Base-by-base conservation (phyloP, 2,329 filamentous ascomycete genomes). In the Mycosphaerella sp. region DNA sequence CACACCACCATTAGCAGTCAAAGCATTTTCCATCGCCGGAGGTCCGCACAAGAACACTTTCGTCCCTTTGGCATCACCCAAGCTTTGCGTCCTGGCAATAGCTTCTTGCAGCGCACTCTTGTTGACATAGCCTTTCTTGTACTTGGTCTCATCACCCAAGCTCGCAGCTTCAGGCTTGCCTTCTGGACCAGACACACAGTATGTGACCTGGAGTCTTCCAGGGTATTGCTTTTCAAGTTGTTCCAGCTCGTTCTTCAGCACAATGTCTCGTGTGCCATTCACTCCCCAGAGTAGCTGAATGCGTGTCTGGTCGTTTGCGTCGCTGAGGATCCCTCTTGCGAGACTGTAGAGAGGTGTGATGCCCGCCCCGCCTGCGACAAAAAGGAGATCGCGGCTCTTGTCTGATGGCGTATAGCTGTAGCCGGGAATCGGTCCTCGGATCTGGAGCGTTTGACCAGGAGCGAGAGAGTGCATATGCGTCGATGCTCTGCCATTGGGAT, bases 11-110 rank as follows among this genome's bases (percentile, higher is more conserved):
- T 70, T 70, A 4, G 79, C 80, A 2, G 79, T 72, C 38, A 85
- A 65, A 9, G 77, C 74, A 53, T 72, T 73, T 67, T 86, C 81
- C 83, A 88, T 86, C 0, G 76, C 74, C 1, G 84, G 83, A 14
- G 85, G 85, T 0, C 85, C 85, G 65, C 84, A 87, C 1, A 88
- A 74, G 63, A 87, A 84, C 0, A 88, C 80, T 69, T 85, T 85
- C 2, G 72, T 74, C 31, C 75, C 70, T 57, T 70, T 69, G 32
- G 53, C 64, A 48, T 69, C 66, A 3, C 66, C 66, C 48, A 58
- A 64, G 17, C 50, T 56, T 56, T 63, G 2, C 26, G 40, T 46
- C 6, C 73, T 66, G 5, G 71, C 69, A 10, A 80, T 65, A n/a
- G 72, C 74, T 58, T 80, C 73, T 57, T 74, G 67, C 54, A 88